Evolutionary conservation across 805 yeast genomes (phyloP), one percentile per base, ranked within the genome.

Genomic region (Torulaspora maleeae): DNA sequence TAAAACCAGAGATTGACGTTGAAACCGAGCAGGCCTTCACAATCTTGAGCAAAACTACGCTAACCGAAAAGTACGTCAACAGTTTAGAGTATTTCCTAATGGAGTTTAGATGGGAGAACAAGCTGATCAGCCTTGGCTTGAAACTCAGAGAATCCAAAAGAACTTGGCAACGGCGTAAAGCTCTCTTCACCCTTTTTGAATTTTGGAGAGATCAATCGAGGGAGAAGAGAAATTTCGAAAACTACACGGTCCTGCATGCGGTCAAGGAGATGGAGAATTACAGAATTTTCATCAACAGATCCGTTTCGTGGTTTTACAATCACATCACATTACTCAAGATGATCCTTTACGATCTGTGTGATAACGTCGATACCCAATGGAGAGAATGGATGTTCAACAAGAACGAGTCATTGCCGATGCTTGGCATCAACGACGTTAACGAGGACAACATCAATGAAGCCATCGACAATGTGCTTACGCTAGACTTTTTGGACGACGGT

Each of bases 31-130:
- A 52, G 16, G 59, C 67, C 0, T 60, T 53, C 43, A 39, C 49
- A 12, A 51, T 63, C 7, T 43, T 64, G 35, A 52, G 60, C 35
- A 53, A 55, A 13, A 61, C 60, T 2, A 61, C 60, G 1, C 44
- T 64, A 30, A 64, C 68, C 2, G 68, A 64, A 47, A 59, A 53
- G 35, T 64, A 63, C 45, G 66, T 64, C 22, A 64, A 64, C 39
- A 59, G 64, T 11, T 47, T 64, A 27, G 68, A 63, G 47, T 64
- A 63, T 44, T 64, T 64, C 39, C 48, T 63, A 13, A 60, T 64
- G 68, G 69, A 64, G 42, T 64, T 64, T 38, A 52, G 62, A 27
- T 64, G 69, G 69, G 69, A 64, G 41, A 64, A 64, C 51, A 61
- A 56, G 29, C 44, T 64, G 25, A 65, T 64, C 32, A 58, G 58